Percentiles rank a stretch among this genome's conserved stretches.
Conservation (phyloP, 441 rosid genomes). For the Pelargonium australe region DNA sequence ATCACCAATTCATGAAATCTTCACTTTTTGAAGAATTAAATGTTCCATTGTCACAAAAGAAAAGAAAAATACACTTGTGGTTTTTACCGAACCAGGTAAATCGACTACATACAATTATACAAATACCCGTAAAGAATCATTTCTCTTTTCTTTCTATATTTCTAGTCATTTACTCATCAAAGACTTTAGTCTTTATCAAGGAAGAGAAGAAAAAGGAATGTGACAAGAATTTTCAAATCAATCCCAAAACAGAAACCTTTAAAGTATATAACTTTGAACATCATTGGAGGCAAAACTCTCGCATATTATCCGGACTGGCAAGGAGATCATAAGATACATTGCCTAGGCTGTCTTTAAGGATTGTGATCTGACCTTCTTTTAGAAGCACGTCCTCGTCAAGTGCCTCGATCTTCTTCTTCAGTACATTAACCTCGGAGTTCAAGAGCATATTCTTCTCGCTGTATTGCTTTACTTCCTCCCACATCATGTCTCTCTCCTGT, state of each 20-base stretch:
- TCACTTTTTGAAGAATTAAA: too few relatives aligned
- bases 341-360: constrained; percentile 65
- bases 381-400: constrained; percentile 73
- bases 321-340: constrained; percentile 54
- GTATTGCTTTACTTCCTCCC: constrained; percentile 71
- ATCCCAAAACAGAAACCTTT: background rate
- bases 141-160: background rate
- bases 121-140: background rate
- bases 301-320: constrained; percentile 41
- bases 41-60: too few relatives aligned
- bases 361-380: constrained; percentile 94
- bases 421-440: constrained; percentile 51
- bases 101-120: constrained; percentile 23
- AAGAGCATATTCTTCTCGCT: constrained; percentile 79
- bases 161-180: background rate
- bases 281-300: constrained; percentile 42
- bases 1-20: too few relatives aligned
- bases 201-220: too few relatives aligned
- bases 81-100: background rate
- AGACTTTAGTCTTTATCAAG: background rate
- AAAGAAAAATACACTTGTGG: too few relatives aligned
- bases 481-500: constrained; percentile 72
- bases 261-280: constrained; percentile 29
- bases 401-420: constrained; percentile 64
- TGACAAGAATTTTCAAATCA: background rate